These are phyloP conservation scores for Guillardia theta DNA, from an alignment of 78 protist genomes.

Conservation along the genomic window DNA sequence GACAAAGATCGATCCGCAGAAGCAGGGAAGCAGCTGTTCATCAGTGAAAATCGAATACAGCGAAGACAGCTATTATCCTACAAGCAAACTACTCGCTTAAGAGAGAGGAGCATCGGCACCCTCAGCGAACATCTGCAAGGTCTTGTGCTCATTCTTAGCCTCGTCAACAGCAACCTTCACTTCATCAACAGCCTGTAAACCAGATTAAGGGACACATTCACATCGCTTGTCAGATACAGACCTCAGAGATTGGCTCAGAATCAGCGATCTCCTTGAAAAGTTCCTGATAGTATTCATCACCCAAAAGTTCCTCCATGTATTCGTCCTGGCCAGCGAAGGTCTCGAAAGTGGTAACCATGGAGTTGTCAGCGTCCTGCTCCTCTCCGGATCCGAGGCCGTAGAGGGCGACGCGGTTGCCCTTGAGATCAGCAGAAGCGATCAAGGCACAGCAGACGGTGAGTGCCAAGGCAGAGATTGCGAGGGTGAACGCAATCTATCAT, in stretches of 20 bases:
- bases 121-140: conserved; percentile 2
- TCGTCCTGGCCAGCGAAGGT: conserved; percentile 23
- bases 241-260: neutral
- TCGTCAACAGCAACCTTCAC: conserved; percentile 32
- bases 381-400: conserved; percentile 35
- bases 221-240: too few relatives aligned
- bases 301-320: neutral
- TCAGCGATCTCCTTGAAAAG: neutral
- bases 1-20: too few relatives aligned
- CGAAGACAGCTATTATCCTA: too few relatives aligned
- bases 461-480: neutral
- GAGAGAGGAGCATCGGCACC: conserved; percentile 19
- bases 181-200: neutral
- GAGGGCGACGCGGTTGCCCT: neutral
- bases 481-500: neutral
- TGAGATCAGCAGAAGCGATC: neutral
- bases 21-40: too few relatives aligned
- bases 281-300: conserved; percentile 18
- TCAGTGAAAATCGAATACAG: too few relatives aligned
- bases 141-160: conserved; percentile 26
- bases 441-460: neutral
- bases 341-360: conserved; percentile 20
- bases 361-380: conserved; percentile 32
- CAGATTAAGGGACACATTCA: too few relatives aligned
- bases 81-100: too few relatives aligned